phyloP scores from a whole-genome alignment of 2,329 filamentous ascomycete species.

The Penicillium occitanis region DNA sequence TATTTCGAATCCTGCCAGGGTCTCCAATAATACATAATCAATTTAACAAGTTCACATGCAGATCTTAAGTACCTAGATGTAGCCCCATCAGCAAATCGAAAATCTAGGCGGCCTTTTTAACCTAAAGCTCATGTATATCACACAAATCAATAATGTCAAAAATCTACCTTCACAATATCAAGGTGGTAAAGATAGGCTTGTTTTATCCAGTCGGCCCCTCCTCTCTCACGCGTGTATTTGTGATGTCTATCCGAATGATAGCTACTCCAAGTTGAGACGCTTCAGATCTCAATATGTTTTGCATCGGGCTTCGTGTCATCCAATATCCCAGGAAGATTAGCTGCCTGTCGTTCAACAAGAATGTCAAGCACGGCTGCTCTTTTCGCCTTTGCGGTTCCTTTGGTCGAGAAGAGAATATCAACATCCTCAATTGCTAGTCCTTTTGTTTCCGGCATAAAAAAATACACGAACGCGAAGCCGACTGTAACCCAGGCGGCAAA shows the following conservation, averaged over 20 bases:
- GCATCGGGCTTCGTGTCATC: constrained; percentile 19
- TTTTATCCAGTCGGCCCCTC: neutral
- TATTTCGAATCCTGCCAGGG: too few species aligned
- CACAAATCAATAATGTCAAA: too few species aligned
- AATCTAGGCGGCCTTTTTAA: neutral
- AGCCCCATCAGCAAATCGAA: neutral
- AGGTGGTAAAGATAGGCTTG: neutral
- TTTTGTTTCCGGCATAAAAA: constrained; percentile 72
- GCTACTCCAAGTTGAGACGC: neutral
- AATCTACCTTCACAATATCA: neutral
- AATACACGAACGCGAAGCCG: constrained; percentile 62
- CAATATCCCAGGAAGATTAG: constrained; percentile 26
- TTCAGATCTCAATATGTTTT: constrained; percentile 1
- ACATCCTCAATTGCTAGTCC: constrained; percentile 63
- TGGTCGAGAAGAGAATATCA: constrained; percentile 65
- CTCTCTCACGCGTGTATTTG: neutral
- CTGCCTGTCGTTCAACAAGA: constrained; percentile 2
- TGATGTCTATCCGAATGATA: neutral
- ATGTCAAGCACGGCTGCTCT: constrained; percentile 1
- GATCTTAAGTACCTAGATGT: neutral
- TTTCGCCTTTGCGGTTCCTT: neutral
- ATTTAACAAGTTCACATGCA: neutral
- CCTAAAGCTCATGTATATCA: too few species aligned
- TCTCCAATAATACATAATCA: constrained; percentile 2
- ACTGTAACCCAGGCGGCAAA: constrained; percentile 65